phyloP scores from a whole-genome alignment of 1,284 basidiomycete species.

The Athelia psychrophila region DNA sequence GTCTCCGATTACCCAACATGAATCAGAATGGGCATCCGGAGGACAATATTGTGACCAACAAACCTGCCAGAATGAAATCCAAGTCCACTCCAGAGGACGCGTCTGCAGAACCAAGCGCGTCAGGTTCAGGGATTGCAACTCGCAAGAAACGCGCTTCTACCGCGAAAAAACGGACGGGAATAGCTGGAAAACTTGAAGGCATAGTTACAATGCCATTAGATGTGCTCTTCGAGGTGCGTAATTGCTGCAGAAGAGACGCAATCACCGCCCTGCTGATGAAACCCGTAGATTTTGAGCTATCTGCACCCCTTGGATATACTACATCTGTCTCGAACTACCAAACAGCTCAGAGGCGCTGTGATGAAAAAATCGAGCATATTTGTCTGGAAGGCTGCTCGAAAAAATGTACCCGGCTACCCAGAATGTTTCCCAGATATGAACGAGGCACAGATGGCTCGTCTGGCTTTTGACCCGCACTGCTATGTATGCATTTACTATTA shows the following conservation, averaged over 20 bases:
- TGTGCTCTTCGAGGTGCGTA: not conserved
- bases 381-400: conserved; percentile 6
- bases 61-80: no score
- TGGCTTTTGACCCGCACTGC: conserved; percentile 21
- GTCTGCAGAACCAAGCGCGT: no score
- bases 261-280: no score
- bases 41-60: no score
- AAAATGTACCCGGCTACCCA: conserved; percentile 4
- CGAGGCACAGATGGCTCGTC: conserved; percentile 21
- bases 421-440: conserved; percentile 12
- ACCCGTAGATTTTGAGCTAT: conserved; percentile 36
- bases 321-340: conserved; percentile 7
- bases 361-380: conserved; percentile 3
- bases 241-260: not conserved
- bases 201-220: not conserved
- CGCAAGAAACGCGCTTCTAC: no score
- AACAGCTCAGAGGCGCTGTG: conserved; percentile 4
- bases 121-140: no score
- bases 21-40: no score
- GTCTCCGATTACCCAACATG: no score
- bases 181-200: not conserved
- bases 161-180: no score
- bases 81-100: no score
- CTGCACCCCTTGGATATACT: conserved; percentile 8
- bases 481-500: conserved; percentile 12